phyloP scores from a whole-genome alignment of 2,329 filamentous ascomycete species.

The Ophiobolus disseminans region DNA sequence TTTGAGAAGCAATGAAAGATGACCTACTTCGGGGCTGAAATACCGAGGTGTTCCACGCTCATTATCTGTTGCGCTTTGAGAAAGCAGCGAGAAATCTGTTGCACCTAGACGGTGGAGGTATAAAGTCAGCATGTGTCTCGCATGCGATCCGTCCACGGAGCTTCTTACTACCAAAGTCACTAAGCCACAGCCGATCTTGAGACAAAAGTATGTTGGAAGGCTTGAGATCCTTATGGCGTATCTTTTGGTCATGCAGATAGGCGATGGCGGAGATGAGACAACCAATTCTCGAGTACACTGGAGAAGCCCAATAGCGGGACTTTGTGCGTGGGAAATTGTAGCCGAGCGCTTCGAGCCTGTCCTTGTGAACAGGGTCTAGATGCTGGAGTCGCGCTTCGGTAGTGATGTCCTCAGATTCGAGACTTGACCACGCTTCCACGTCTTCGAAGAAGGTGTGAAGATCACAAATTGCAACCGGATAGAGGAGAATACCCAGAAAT shows the following conservation, averaged over 20 bases:
- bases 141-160: no score
- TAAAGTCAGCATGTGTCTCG: no score
- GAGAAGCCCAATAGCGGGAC: neutral
- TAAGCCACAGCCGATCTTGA: slow-evolving; percentile 19
- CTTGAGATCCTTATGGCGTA: slow-evolving; percentile 35
- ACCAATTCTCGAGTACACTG: slow-evolving; percentile 19
- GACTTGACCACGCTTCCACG: slow-evolving; percentile 13
- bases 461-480: slow-evolving; percentile 29
- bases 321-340: slow-evolving; percentile 2
- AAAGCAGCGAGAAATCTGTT: slow-evolving; percentile 29
- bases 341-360: slow-evolving; percentile 6
- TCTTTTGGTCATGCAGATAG: slow-evolving; percentile 26
- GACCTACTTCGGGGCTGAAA: slow-evolving; percentile 23
- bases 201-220: slow-evolving; percentile 25
- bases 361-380: slow-evolving; percentile 4
- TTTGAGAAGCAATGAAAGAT: neutral
- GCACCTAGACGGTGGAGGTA: no score
- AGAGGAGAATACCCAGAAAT: slow-evolving; percentile 22
- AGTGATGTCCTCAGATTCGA: neutral
- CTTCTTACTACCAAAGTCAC: slow-evolving; percentile 33
- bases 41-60: slow-evolving; percentile 30
- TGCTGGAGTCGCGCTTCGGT: neutral
- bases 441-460: slow-evolving; percentile 28
- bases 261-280: slow-evolving; percentile 25
- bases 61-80: slow-evolving; percentile 29